Conservation (phyloP, 305 asterid genomes). For the Fraxinus velutina region DNA sequence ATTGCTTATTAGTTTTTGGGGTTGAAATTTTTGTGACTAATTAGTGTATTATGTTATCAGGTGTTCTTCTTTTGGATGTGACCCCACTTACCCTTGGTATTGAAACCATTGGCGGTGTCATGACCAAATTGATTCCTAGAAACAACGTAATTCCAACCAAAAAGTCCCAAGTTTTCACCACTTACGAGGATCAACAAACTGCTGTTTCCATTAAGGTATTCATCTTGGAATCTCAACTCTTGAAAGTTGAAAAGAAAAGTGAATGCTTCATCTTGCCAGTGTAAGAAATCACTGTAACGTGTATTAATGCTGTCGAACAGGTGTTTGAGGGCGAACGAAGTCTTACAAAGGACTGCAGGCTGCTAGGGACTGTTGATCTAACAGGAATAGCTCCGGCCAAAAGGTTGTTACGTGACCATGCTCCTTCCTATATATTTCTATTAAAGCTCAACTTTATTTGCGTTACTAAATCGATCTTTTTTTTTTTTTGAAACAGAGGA, state of each 20-base stretch:
- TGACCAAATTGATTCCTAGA: constrained; percentile 83
- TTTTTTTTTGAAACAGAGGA: constrained; percentile 24
- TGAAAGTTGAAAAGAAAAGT: not conserved
- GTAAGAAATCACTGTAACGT: not conserved
- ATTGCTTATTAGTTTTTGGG: not conserved
- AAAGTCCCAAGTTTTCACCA: constrained; percentile 72
- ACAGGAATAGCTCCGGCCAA: constrained; percentile 65
- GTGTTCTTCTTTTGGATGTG: constrained; percentile 73
- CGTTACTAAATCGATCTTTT: not conserved
- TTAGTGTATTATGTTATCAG: constrained; percentile 5
- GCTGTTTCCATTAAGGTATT: constrained; percentile 60
- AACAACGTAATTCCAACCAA: constrained; percentile 72
- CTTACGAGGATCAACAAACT: constrained; percentile 79
- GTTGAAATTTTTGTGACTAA: constrained; percentile 9
- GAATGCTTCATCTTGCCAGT: not conserved
- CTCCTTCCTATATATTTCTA: not conserved
- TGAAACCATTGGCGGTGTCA: constrained; percentile 83
- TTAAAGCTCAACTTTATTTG: not conserved
- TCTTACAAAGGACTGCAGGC: constrained; percentile 69
- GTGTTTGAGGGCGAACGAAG: constrained; percentile 84
- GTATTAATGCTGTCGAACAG: constrained; percentile 24
- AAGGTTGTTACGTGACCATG: constrained; percentile 25
- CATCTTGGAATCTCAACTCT: not conserved
- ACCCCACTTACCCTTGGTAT: constrained; percentile 76
- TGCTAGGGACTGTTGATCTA: constrained; percentile 69